Percentiles rank a stretch among this genome's conserved stretches.
Evolutionary conservation across 164 flowering plant species (phyloP).

Genomic region (Hamamelis virginiana): DNA sequence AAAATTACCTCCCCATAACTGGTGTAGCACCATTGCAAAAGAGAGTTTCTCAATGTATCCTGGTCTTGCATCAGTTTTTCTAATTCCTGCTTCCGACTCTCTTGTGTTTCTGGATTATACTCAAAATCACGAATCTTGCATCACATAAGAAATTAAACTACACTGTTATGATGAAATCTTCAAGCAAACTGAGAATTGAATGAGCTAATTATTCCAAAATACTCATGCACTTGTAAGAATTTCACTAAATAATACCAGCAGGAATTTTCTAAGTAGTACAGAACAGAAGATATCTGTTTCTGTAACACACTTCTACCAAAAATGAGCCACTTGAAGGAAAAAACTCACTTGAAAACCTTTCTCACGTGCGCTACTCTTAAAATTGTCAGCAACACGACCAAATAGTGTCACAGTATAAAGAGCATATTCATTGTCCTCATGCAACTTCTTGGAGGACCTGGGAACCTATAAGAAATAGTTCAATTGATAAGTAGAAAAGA

Average conservation of each 20-base stretch:
- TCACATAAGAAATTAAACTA: constrained; percentile 17
- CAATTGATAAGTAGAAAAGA: too few species aligned
- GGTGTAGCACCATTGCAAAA: constrained; percentile 92
- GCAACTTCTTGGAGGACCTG: constrained; percentile 88
- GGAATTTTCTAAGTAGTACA: too few species aligned
- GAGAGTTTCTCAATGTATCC: constrained; percentile 72
- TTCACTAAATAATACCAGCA: neutral
- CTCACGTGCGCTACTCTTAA: constrained; percentile 79
- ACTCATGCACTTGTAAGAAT: neutral
- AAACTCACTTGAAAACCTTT: constrained; percentile 84
- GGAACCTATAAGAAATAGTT: constrained; percentile 65
- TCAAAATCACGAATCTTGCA: constrained; percentile 96
- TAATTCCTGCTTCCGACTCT: constrained; percentile 68
- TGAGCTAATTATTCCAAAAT: neutral
- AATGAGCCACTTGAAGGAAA: constrained; percentile 1
- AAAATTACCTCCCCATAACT: constrained; percentile 90
- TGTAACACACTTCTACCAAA: neutral
- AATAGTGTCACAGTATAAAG: constrained; percentile 85
- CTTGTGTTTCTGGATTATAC: constrained; percentile 83
- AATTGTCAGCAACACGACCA: constrained; percentile 88
- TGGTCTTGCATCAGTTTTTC: constrained; percentile 81
- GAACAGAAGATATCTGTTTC: too few species aligned
- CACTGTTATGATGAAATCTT: neutral
- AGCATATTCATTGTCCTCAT: constrained; percentile 98
- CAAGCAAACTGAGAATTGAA: neutral